These are phyloP conservation scores for Sugiyamaella sp. DNA, from an alignment of 1,139 yeast species.

Conservation along the genomic window DNA sequence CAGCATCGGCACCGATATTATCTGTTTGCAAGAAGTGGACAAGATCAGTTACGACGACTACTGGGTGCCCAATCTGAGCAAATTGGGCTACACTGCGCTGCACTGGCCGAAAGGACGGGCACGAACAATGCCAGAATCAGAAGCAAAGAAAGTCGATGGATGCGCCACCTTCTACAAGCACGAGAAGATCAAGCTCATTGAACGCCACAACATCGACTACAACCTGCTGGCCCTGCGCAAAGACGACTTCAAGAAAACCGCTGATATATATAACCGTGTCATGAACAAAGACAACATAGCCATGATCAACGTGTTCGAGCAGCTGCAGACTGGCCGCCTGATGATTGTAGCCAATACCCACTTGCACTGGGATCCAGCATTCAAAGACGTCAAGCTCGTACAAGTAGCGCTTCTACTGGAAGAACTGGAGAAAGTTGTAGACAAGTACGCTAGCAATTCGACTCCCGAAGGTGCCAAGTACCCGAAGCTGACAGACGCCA, in stretches of 20 bases:
- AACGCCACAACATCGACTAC: slow-evolving; percentile 78
- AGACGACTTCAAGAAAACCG: slow-evolving; percentile 88
- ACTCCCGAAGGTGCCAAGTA: slow-evolving; percentile 39
- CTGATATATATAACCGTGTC: slow-evolving; percentile 92
- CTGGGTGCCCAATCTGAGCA: slow-evolving; percentile 76
- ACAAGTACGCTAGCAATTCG: slow-evolving; percentile 52
- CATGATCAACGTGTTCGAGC: slow-evolving; percentile 75
- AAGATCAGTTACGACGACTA: slow-evolving; percentile 80
- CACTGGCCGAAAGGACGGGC: slow-evolving; percentile 91
- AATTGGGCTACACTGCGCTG: slow-evolving; percentile 76
- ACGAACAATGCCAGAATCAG: slow-evolving; percentile 79
- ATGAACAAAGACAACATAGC: slow-evolving; percentile 97
- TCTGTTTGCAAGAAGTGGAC: slow-evolving; percentile 96
- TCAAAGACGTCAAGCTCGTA: slow-evolving; percentile 92
- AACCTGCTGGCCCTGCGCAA: slow-evolving; percentile 86
- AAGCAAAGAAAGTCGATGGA: slow-evolving; percentile 92
- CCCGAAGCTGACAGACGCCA: slow-evolving; percentile 53
- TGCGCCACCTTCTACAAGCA: slow-evolving; percentile 88
- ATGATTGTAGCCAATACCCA: slow-evolving; percentile 86
- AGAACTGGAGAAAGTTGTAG: slow-evolving; percentile 69
- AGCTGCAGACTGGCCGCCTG: slow-evolving; percentile 67
- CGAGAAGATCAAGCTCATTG: slow-evolving; percentile 67
- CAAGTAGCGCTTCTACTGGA: slow-evolving; percentile 92
- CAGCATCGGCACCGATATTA: slow-evolving; percentile 66
- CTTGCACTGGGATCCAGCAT: slow-evolving; percentile 98